phyloP scores from a whole-genome alignment of 805 yeast genomes.

The Kluyveromyces aestuarii region DNA sequence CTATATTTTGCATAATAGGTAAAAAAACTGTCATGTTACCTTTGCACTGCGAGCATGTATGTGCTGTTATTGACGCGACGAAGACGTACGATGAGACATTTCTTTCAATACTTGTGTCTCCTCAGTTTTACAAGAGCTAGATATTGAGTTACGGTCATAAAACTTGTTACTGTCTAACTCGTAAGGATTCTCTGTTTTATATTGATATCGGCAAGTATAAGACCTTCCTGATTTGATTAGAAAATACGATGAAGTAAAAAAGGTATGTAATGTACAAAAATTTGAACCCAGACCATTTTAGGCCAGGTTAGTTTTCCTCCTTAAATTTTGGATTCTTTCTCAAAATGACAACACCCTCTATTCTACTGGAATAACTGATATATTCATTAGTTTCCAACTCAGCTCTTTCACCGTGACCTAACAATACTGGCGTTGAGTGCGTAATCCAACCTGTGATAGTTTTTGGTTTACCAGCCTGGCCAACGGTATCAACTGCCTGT shows the following conservation, averaged over 20 bases:
- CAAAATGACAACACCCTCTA: conserved; percentile 91
- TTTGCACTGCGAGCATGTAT: neutral
- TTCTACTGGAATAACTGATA: conserved; percentile 64
- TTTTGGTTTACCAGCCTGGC: conserved; percentile 98
- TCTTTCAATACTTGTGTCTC: neutral
- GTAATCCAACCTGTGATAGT: conserved; percentile 99
- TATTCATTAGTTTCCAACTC: conserved; percentile 89
- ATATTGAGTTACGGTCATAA: too few species aligned
- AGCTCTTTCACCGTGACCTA: conserved; percentile 92
- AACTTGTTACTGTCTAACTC: too few species aligned
- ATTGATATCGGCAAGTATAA: too few species aligned
- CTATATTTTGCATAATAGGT: neutral
- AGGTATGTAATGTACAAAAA: neutral
- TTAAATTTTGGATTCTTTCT: conserved; percentile 82
- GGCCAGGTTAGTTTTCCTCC: conserved; percentile 36
- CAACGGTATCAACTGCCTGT: conserved; percentile 97
- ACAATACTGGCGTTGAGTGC: conserved; percentile 91
- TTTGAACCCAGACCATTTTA: neutral
- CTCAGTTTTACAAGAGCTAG: too few species aligned
- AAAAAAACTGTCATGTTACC: neutral
- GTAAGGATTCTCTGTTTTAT: too few species aligned
- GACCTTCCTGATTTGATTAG: neutral
- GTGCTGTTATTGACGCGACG: too few species aligned
- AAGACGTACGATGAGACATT: neutral
- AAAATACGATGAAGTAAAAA: neutral